Percentiles rank a stretch among this genome's conserved stretches.
Conservation (phyloP, 495 filamentous ascomycete species). For the Geoglossum glabrum region DNA sequence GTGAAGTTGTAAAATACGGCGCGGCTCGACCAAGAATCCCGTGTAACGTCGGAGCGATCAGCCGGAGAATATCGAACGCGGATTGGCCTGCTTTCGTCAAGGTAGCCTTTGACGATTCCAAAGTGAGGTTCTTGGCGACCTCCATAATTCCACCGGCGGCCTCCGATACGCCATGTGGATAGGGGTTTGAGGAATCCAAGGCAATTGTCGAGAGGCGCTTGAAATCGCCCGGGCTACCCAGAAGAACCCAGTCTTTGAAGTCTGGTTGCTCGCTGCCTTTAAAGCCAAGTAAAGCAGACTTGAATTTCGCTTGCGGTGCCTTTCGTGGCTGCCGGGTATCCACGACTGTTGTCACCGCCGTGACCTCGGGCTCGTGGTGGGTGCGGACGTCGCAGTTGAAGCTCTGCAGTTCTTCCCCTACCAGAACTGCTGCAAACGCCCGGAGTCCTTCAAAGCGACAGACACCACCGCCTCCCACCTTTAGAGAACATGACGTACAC, state of each 20-base stretch:
- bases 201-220: neutral
- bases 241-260: slow-evolving; percentile 1
- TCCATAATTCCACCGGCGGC: neutral
- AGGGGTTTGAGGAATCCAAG: slow-evolving; percentile 4
- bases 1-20: slow-evolving; percentile 8
- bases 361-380: neutral
- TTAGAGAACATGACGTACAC: slow-evolving; percentile 14
- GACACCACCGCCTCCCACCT: slow-evolving; percentile 6
- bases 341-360: neutral
- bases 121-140: neutral
- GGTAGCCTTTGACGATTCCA: neutral
- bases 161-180: slow-evolving; percentile 8
- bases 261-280: neutral
- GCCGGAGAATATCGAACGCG: slow-evolving; percentile 6
- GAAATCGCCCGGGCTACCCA: neutral
- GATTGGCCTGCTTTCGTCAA: neutral
- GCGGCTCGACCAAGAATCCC: slow-evolving; percentile 10
- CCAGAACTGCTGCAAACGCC: slow-evolving; percentile 7
- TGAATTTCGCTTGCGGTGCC: neutral
- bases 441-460: slow-evolving; percentile 13
- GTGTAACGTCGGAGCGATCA: slow-evolving; percentile 10
- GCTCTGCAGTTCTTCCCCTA: neutral
- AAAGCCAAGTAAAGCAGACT: neutral
- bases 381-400: neutral
- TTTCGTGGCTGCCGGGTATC: neutral